Evolutionary conservation across 23 red algal genomes (phyloP), one percentile per base, ranked within the genome.

Genomic region (Rhodosorus marinus): DNA sequence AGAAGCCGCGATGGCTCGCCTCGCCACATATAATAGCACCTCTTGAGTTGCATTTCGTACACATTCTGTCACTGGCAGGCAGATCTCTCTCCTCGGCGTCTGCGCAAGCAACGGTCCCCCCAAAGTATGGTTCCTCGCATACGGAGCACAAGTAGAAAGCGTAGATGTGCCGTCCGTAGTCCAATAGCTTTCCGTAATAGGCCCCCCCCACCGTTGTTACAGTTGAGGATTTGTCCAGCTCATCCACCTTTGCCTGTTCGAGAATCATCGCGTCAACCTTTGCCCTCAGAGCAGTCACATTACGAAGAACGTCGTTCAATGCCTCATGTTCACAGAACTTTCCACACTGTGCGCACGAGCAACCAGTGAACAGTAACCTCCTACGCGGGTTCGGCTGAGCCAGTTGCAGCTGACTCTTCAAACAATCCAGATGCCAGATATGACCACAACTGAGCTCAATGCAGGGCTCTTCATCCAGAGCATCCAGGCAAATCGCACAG

Each of bases 81-180:
- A 81, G 36, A 23, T 32, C 29, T 42, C 33, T 33, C 11, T 54
- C 62, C 3, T 1, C 51, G 6, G 19, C 52, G 31, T 60, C 75
- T 11, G 31, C 75, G 24, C 75, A 81, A 15, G 14, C 49, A 7
- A 60, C 34, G 4, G 32, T 52, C n/a, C 75, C 75, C 7, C 75
- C 75, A 48, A 67, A 81, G 26, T 67, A 81, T 4, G 75, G 75
- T 5, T 69, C 31, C 4, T 26, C 64, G 27, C 75, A 81, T 2
- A 28, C 24, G 26, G 64, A 70, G 56, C 75, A 81, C 43, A 69
- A 23, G 46, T 81, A 81, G 24, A 81, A 81, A 0, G 75, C 63
- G 36, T 58, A 58, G 6, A 49, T 15, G 42, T 9, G 34, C 9
- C 54, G 52, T 0, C 40, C 75, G 1, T 33, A 46, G 25, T 25